Conservation (phyloP, 2,329 filamentous ascomycete species). For the Dactylonectria macrodidyma region DNA sequence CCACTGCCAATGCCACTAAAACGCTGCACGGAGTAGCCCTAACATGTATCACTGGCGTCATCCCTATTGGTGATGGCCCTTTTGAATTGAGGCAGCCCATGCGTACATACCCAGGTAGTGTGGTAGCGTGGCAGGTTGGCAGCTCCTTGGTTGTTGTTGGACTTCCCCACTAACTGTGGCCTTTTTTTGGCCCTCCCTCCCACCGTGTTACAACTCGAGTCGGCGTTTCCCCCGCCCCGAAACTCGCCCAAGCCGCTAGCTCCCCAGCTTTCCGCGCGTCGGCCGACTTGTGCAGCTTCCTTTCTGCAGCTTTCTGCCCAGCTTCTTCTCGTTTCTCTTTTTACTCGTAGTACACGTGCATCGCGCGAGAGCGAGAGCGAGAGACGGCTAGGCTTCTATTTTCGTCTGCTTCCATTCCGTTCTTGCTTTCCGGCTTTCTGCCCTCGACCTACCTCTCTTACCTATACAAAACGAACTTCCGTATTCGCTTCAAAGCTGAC, state of each 20-base stretch:
- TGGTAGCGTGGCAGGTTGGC: too few species aligned
- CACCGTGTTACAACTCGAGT: slow-evolving; percentile 31
- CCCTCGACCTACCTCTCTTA: background rate
- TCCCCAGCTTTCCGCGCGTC: slow-evolving; percentile 25
- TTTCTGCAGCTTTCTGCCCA: background rate
- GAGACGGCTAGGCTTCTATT: slow-evolving; percentile 5
- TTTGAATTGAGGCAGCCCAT: background rate
- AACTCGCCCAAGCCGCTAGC: slow-evolving; percentile 27
- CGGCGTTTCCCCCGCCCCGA: slow-evolving; percentile 42
- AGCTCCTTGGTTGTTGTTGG: too few species aligned
- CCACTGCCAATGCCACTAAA: too few species aligned
- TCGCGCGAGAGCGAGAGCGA: slow-evolving; percentile 8
- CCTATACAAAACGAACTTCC: background rate
- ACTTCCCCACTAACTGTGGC: slow-evolving; percentile 28
- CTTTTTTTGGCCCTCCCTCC: slow-evolving; percentile 5
- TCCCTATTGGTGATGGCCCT: too few species aligned
- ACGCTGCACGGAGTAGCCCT: background rate
- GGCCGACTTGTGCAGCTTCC: slow-evolving; percentile 9
- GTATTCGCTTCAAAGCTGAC: background rate
- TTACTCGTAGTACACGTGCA: slow-evolving; percentile 3
- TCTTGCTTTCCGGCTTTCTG: background rate
- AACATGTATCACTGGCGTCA: background rate
- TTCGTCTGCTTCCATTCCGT: background rate
- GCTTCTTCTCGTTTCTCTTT: slow-evolving; percentile 7
- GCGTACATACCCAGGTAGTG: too few species aligned